A percentile compares a stretch with the other conserved stretches of the same genome.
Evolutionary conservation across 352 stramenopile genomes (phyloP).

Genomic region (Hyaloperonospora brassicae): DNA sequence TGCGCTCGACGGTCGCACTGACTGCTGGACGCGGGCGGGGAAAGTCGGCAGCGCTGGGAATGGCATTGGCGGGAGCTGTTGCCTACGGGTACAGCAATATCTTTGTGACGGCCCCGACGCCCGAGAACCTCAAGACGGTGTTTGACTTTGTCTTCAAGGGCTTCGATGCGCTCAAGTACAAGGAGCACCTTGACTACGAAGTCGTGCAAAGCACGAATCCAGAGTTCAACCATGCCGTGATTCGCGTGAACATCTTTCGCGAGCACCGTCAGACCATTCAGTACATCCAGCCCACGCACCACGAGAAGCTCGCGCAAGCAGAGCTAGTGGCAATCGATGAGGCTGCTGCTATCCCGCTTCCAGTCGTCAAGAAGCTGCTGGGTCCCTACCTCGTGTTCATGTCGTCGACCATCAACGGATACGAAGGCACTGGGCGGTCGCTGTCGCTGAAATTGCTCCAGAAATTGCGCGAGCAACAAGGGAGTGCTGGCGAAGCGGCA

Average conservation of each 20-base stretch:
- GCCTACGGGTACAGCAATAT: slow-evolving; percentile 91
- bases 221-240: slow-evolving; percentile 81
- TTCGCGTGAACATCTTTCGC: slow-evolving; percentile 96
- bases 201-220: slow-evolving; percentile 82
- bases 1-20: slow-evolving; percentile 91
- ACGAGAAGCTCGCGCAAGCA: slow-evolving; percentile 94
- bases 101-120: slow-evolving; percentile 96
- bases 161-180: slow-evolving; percentile 87
- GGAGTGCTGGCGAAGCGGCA: slow-evolving; percentile 51
- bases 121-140: slow-evolving; percentile 97
- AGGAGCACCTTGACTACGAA: slow-evolving; percentile 99
- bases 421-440: slow-evolving; percentile 98
- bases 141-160: slow-evolving; percentile 98
- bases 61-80: slow-evolving; percentile 77
- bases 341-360: slow-evolving; percentile 99
- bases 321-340: slow-evolving; percentile 99
- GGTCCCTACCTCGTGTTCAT: slow-evolving; percentile 97
- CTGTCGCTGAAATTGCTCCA: slow-evolving; percentile 99
- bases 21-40: slow-evolving; percentile 88
- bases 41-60: slow-evolving; percentile 97
- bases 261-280: slow-evolving; percentile 96
- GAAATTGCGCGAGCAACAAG: slow-evolving; percentile 93
- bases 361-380: slow-evolving; percentile 93
- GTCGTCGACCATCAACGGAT: slow-evolving; percentile 98
- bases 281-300: slow-evolving; percentile 93